Evolutionary conservation across 2,329 filamentous ascomycete genomes (phyloP), one percentile per base, ranked within the genome.

Genomic region (Mycogone perniciosa): DNA sequence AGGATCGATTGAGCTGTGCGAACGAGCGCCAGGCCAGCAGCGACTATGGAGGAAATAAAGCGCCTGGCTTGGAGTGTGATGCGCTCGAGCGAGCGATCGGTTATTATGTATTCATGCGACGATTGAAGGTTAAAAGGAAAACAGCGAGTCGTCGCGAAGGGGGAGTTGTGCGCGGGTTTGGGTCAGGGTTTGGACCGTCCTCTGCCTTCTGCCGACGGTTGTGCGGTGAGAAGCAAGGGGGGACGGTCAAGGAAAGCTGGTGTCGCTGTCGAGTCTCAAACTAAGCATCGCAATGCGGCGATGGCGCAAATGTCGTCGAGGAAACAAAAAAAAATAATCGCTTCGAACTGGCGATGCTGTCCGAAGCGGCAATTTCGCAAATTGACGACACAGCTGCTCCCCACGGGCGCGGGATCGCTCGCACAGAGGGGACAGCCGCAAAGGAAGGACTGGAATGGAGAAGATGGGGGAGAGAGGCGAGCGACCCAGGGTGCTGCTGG

Each of bases 391-490:
- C 51, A 38, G 43, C 51, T 31, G 44, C 50, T 52, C 51, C 47
- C 51, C 51, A 50, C 50, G 51, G 46, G 47, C 31, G 40, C 40
- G 47, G 50, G 51, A 53, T 50, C 51, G 51, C 51, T 44, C 46
- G 47, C 51, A 45, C 46, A 46, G 46, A 52, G 44, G 49, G 42
- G 44, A 45, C 42, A 47, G 51, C 47, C 42, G 51, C 50, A 53
- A 50, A 53, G 42, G 41, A 50, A 50, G 48, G 47, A 50, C 42
- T 44, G 46, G 46, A 46, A 50, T 53, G 51, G 51, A 50, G 51
- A 46, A 53, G 51, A 46, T 46, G 46, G 51, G 51, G 51, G 51
- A 50, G 47, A 31, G 50, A 45, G 42, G 42, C 41, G 50, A 41
- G 47, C 41, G 51, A 35, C 46, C 34, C 13, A 45, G 37, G 50